Base-by-base conservation (phyloP, 139 green algal species). In the Picochlorum sp. region DNA sequence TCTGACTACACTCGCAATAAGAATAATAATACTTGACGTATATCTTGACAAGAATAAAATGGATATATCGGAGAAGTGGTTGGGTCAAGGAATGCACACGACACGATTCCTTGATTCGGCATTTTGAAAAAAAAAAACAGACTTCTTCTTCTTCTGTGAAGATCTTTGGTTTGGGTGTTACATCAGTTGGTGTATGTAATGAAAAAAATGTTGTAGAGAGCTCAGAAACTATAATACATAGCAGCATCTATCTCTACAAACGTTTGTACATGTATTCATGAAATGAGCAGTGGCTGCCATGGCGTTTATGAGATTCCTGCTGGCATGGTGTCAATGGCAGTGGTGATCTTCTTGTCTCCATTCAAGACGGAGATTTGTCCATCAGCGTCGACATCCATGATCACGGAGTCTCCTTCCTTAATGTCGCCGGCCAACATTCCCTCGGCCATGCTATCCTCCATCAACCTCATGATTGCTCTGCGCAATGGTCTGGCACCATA, bases 401-500 rank as follows among this genome's bases (percentile, higher is more conserved):
- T 96, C 62, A 96, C 85, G 2, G 80, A 82, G 73, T 95, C 89
- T 37, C 88, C 89, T 78, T 93, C 89, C 79, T 93, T 90, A 79
- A 97, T 95, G 70, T 96, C 90, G 13, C 90, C 88, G 24, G 63
- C 57, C 52, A 98, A 81, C 79, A 98, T 94, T 68, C 87, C 84
- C 85, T 96, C 91, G 6, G 92, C 85, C 62, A 98, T 82, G 77
- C 72, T 88, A 76, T 99, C 94, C 82, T 99, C 94, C 57, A 99
- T 83, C 49, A 99, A 78, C 6, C 94, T 80, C 92, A 97, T 97
- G 83, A 99, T 98, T 67, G 94, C 92, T 69, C 94, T 87, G 51
- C 94, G 83, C 77, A 99, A 85, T n/a, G 94, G 94, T 65, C 94
- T 82, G 1, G 94, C 94, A 68, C 94, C 94, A 71, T 98, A 99